Evolutionary conservation across 1,284 basidiomycete genomes (phyloP).

Genomic region (Cryptococcus sp.): DNA sequence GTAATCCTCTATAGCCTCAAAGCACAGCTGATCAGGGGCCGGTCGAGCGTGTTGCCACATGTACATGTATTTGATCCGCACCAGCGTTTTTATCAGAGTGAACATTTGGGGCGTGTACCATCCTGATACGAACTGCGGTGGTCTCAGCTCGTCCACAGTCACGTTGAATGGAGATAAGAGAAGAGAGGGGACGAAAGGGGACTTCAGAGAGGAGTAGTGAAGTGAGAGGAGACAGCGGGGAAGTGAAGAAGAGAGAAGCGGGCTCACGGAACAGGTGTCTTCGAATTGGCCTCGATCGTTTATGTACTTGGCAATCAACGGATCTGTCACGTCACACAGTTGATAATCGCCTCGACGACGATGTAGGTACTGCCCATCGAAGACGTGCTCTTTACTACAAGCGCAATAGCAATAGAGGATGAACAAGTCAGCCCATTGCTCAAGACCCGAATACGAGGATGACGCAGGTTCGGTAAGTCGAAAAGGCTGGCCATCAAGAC

Average conservation of each 20-base stretch:
- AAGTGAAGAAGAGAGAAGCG: background rate
- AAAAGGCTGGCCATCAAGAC: slow-evolving; percentile 3
- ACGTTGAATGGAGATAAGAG: slow-evolving; percentile 3
- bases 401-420: background rate
- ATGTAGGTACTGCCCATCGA: slow-evolving; percentile 77
- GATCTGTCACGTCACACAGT: slow-evolving; percentile 85
- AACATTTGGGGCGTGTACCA: slow-evolving; percentile 77
- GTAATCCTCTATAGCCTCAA: slow-evolving; percentile 27
- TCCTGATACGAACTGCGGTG: slow-evolving; percentile 53
- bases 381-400: slow-evolving; percentile 73
- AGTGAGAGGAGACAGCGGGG: background rate
- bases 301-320: slow-evolving; percentile 75
- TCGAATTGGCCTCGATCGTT: slow-evolving; percentile 67
- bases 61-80: slow-evolving; percentile 84
- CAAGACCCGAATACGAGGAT: background rate
- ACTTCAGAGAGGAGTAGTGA: background rate
- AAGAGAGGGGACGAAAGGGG: background rate
- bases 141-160: slow-evolving; percentile 11
- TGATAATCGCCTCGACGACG: slow-evolving; percentile 89
- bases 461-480: background rate
- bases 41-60: slow-evolving; percentile 60
- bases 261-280: slow-evolving; percentile 69
- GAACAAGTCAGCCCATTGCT: background rate
- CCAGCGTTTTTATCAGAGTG: slow-evolving; percentile 76
- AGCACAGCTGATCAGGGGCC: slow-evolving; percentile 30